Evolutionary conservation across 2,329 filamentous ascomycete genomes (phyloP), one percentile per base, ranked within the genome.

Genomic region (Nemania diffusa): DNA sequence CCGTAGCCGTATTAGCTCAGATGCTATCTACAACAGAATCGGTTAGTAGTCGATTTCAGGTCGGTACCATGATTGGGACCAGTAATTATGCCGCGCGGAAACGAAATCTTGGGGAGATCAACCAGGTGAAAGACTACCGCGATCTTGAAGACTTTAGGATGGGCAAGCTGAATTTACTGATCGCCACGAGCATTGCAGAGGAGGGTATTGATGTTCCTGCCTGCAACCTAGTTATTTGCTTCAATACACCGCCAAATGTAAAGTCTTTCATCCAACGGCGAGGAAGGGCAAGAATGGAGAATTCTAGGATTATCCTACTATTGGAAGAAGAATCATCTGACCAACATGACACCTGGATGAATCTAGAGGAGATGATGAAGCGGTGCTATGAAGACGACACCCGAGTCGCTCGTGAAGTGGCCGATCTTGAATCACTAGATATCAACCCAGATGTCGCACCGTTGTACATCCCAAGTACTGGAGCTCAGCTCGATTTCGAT

Each of bases 321-420:
- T 68, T 82, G 8, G 73, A 76, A 8, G 73, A 76, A 2, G 78
- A 81, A 7, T 67, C 71, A 4, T 72, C 69, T 1, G 64, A 72
- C 2, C 69, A 74, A 8, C 69, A 78, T 2, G 69, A 77, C 2
- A 82, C 85, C 27, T 97, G 92, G 91, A 81, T 87, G 27, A 74
- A 77, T 0, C 82, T 96, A 17, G 95, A 97, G 75, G 77, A 83
- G 2, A 82, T 88, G n/a, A 94, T 97, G 90, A 91, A 89, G 72
- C 76, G 79, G 53, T 84, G 85, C 0, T 97, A 93, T 73, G 85
- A 90, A 68, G 85, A 92, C 51, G 88, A 93, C 5, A 77, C 85
- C 67, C 83, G 90, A 24, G 78, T 85, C 57, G 75, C 84, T 0
- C 73, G 83, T 22, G 75, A 81, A 15, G 76, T 88, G 0, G 75